Percentiles rank a stretch among this genome's conserved stretches.
phyloP scores from a whole-genome alignment of 2,329 filamentous ascomycete genomes.

The Thermoascus crustaceus region DNA sequence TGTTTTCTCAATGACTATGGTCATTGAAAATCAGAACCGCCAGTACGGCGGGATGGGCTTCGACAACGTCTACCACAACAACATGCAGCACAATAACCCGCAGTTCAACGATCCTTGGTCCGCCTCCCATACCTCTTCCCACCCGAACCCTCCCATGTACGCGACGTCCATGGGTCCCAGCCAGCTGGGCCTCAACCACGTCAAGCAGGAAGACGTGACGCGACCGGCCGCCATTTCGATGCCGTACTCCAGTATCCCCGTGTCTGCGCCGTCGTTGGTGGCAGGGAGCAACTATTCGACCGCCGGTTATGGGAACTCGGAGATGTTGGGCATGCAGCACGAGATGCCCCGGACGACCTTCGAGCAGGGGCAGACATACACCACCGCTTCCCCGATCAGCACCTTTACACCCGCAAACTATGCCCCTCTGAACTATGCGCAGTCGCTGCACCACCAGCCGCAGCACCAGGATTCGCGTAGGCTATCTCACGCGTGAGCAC shows the following conservation, averaged over 20 bases:
- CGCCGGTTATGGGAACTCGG: conserved; percentile 53
- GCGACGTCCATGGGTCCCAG: conserved; percentile 54
- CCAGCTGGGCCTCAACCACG: conserved; percentile 50
- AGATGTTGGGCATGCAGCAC: conserved; percentile 63
- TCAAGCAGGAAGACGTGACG: conserved; percentile 49
- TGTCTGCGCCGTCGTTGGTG: conserved; percentile 65
- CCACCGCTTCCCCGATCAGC: conserved; percentile 62
- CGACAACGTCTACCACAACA: conserved; percentile 64
- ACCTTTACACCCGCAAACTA: conserved; percentile 63
- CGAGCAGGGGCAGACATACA: conserved; percentile 60
- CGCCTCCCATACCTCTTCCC: conserved; percentile 49
- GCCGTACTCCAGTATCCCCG: conserved; percentile 63
- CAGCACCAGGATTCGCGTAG: conserved; percentile 53
- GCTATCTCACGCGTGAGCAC: conserved; percentile 77
- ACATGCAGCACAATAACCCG: conserved; percentile 54
- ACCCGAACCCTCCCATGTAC: conserved; percentile 55
- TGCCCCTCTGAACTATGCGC: conserved; percentile 67
- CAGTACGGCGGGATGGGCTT: conserved; percentile 71
- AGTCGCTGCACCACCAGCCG: conserved; percentile 45
- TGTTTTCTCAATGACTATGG: conserved; percentile 74
- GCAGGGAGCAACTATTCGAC: conserved; percentile 58
- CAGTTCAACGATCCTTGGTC: conserved; percentile 91
- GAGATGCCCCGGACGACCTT: conserved; percentile 72
- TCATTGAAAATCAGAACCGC: conserved; percentile 81
- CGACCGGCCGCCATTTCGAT: conserved; percentile 57